phyloP scores from a whole-genome alignment of 176 grass and related monocot species.

The Elymus sibiricus region DNA sequence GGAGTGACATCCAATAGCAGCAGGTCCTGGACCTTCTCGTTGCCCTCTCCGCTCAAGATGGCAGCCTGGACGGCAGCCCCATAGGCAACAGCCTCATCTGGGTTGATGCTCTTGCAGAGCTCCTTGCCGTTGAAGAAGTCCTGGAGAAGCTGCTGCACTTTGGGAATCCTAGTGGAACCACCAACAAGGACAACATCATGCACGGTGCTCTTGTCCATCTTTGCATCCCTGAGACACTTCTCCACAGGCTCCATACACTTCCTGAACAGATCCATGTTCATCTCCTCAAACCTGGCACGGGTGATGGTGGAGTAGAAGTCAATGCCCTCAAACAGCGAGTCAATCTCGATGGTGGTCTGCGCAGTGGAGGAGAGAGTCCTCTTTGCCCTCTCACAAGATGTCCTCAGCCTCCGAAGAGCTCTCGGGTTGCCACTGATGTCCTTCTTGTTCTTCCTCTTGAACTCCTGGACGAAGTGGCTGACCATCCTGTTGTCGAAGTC shows the following conservation, averaged over 20 bases:
- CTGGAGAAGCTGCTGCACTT: slow-evolving; percentile 59
- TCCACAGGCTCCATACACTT: slow-evolving; percentile 63
- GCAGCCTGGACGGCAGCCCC: slow-evolving; percentile 51
- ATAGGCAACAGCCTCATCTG: slow-evolving; percentile 48
- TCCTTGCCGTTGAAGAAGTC: slow-evolving; percentile 65
- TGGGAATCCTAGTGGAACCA: slow-evolving; percentile 58
- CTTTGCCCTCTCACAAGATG: slow-evolving; percentile 59
- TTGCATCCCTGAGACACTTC: slow-evolving; percentile 59
- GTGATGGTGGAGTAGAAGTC: slow-evolving; percentile 69
- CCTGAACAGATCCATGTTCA: slow-evolving; percentile 63
- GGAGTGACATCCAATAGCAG: slow-evolving; percentile 53
- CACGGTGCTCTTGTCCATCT: slow-evolving; percentile 58
- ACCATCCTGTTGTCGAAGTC: slow-evolving; percentile 72
- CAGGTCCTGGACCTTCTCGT: slow-evolving; percentile 69
- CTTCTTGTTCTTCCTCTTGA: slow-evolving; percentile 65
- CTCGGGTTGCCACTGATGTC: slow-evolving; percentile 61
- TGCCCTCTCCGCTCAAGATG: slow-evolving; percentile 64
- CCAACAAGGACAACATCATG: slow-evolving; percentile 58
- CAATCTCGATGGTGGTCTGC: slow-evolving; percentile 62
- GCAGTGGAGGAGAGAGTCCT: slow-evolving; percentile 60
- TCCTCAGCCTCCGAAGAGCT: slow-evolving; percentile 51
- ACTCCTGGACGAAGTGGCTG: slow-evolving; percentile 65
- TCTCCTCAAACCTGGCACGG: slow-evolving; percentile 50
- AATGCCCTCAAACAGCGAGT: slow-evolving; percentile 42
- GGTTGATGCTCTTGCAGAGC: slow-evolving; percentile 66